These are phyloP conservation scores for Kockiozyma suomiensis DNA, from an alignment of 805 yeast genomes.

Conservation along the genomic window DNA sequence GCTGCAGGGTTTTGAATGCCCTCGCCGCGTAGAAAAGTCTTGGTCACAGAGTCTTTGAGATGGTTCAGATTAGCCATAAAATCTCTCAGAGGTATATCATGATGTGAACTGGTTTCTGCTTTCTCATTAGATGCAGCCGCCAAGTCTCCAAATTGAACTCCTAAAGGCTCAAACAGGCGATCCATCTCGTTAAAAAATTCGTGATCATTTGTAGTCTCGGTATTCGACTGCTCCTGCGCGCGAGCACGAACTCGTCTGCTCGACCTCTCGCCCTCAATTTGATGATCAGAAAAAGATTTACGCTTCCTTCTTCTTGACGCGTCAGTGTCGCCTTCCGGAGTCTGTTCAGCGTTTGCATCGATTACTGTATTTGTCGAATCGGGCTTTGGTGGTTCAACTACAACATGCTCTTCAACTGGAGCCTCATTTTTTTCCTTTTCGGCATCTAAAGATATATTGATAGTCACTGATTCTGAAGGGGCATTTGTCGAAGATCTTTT, in stretches of 20 bases:
- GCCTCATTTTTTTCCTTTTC: not conserved
- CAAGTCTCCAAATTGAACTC: constrained; percentile 11
- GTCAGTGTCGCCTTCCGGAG: constrained; percentile 1
- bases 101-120: not conserved
- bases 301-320: constrained; percentile 11
- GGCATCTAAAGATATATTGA: constrained; percentile 4
- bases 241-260: constrained; percentile 40
- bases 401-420: not conserved
- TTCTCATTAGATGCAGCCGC: not conserved
- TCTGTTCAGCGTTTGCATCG: not conserved
- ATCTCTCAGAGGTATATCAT: constrained; percentile 18
- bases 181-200: constrained; percentile 25
- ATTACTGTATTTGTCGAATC: not conserved
- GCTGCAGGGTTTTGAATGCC: constrained; percentile 27
- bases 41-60: constrained; percentile 21
- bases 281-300: constrained; percentile 20
- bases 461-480: constrained; percentile 1
- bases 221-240: constrained; percentile 32
- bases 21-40: constrained; percentile 22
- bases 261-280: constrained; percentile 22
- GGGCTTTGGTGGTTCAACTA: not conserved
- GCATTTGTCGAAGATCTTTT: not conserved
- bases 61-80: constrained; percentile 10
- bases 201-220: constrained; percentile 21
- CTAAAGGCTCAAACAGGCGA: constrained; percentile 11